Evolutionary conservation across 2,329 filamentous ascomycete genomes (phyloP).

Genomic region (Aspergillus tanneri): DNA sequence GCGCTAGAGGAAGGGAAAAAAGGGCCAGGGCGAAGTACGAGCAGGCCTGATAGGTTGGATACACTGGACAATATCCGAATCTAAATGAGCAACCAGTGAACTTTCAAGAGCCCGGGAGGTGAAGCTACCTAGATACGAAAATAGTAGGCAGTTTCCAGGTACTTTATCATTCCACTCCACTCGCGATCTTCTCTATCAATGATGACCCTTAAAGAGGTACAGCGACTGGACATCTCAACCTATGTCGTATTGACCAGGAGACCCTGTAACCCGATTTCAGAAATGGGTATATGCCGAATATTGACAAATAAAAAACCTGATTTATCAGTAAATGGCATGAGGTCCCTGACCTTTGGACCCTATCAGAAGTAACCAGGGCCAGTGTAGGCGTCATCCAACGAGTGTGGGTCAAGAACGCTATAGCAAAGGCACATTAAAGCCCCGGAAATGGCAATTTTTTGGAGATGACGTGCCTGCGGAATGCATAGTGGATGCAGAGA

Average conservation of each 20-base stretch:
- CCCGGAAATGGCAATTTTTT: slow-evolving; percentile 6
- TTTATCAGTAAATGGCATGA: neutral
- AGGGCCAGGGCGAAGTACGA: too few species aligned
- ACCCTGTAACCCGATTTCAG: neutral
- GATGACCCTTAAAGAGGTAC: neutral
- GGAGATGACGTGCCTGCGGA: neutral
- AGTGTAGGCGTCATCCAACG: slow-evolving; percentile 18
- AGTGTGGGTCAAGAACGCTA: neutral
- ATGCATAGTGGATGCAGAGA: neutral
- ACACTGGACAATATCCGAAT: too few species aligned
- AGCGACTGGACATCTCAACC: neutral
- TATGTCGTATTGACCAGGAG: neutral
- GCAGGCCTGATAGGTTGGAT: too few species aligned
- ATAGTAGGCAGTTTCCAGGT: too few species aligned
- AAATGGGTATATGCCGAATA: neutral
- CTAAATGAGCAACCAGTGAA: too few species aligned
- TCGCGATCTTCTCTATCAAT: too few species aligned
- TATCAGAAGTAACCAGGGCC: neutral
- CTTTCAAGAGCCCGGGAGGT: too few species aligned
- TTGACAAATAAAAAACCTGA: neutral
- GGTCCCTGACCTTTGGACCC: slow-evolving; percentile 1
- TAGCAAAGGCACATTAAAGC: neutral
- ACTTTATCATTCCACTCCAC: too few species aligned
- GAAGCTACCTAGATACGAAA: too few species aligned
- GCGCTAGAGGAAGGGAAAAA: too few species aligned